Evolutionary conservation across 148 eudicot species (phyloP).

Genomic region (Fagopyrum homotropicum): DNA sequence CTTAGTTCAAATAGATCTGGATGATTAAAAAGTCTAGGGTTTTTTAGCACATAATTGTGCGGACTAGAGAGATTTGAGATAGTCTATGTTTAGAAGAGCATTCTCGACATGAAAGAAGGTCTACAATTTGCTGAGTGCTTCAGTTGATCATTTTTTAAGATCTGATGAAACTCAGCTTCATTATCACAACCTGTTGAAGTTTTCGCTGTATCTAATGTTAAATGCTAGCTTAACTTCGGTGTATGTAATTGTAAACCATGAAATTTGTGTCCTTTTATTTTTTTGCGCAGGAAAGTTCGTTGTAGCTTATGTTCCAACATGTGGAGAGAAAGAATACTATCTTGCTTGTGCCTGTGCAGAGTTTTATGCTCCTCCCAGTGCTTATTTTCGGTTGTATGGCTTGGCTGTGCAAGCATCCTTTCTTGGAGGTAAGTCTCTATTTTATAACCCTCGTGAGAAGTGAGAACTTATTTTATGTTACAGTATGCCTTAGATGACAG

Average conservation of each 20-base stretch:
- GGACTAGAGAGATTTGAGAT: neutral
- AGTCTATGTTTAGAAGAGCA: neutral
- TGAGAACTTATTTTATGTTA: neutral
- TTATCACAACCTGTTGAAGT: neutral
- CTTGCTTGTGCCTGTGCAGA: conserved; percentile 86
- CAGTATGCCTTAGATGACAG: neutral
- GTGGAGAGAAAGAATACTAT: conserved; percentile 93
- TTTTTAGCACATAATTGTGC: neutral
- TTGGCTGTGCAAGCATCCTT: conserved; percentile 77
- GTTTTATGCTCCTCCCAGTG: conserved; percentile 90
- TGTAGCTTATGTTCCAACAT: conserved; percentile 60
- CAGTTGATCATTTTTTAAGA: neutral
- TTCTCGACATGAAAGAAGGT: neutral
- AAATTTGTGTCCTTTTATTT: neutral
- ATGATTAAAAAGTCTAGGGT: neutral
- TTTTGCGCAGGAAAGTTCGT: conserved; percentile 70
- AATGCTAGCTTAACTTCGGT: neutral
- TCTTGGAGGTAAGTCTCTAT: conserved; percentile 64
- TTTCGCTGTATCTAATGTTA: neutral
- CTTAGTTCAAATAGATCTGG: neutral
- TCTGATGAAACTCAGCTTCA: neutral
- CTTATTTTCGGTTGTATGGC: conserved; percentile 79
- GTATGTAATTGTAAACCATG: neutral
- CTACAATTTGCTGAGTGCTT: neutral
- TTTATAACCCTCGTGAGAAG: neutral